phyloP scores from a whole-genome alignment of 2,329 filamentous ascomycete genomes.

The Alternaria brassicicola region DNA sequence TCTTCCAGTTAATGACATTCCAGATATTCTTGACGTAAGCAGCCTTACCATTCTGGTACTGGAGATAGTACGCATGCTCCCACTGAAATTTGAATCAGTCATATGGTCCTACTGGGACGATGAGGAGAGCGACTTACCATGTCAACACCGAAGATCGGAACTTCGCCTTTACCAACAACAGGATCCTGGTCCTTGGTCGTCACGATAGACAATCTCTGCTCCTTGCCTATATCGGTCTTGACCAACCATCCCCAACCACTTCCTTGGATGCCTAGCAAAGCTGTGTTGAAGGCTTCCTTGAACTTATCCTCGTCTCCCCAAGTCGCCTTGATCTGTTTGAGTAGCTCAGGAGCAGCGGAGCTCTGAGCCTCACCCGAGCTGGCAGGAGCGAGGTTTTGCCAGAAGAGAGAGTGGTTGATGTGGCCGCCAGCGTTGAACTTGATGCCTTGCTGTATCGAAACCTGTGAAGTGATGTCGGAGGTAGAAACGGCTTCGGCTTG shows the following conservation, averaged over 20 bases:
- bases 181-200: conserved; percentile 90
- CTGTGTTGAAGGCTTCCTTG: conserved; percentile 67
- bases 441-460: conserved; percentile 72
- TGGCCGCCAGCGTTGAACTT: conserved; percentile 92
- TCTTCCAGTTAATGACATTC: conserved; percentile 80
- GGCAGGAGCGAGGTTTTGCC: conserved; percentile 77
- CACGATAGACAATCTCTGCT: conserved; percentile 66
- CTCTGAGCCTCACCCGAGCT: conserved; percentile 63
- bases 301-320: conserved; percentile 75
- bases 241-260: conserved; percentile 91
- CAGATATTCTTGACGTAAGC: conserved; percentile 78
- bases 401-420: conserved; percentile 93
- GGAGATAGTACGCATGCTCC: conserved; percentile 92
- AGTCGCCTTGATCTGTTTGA: conserved; percentile 64
- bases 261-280: conserved; percentile 75
- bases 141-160: conserved; percentile 79
- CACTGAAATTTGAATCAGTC: conserved; percentile 53
- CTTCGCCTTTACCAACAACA: conserved; percentile 64
- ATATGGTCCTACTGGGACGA: too few relatives aligned
- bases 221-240: conserved; percentile 63
- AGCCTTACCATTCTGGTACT: conserved; percentile 78
- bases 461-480: conserved; percentile 67
- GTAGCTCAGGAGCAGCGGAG: conserved; percentile 62
- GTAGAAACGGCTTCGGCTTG: conserved; percentile 63
- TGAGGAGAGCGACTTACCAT: conserved; percentile 55